Evolutionary conservation across 129 eudicot genomes (phyloP), one percentile per base, ranked within the genome.

Genomic region (Pseudognaphalium luteoalbum): DNA sequence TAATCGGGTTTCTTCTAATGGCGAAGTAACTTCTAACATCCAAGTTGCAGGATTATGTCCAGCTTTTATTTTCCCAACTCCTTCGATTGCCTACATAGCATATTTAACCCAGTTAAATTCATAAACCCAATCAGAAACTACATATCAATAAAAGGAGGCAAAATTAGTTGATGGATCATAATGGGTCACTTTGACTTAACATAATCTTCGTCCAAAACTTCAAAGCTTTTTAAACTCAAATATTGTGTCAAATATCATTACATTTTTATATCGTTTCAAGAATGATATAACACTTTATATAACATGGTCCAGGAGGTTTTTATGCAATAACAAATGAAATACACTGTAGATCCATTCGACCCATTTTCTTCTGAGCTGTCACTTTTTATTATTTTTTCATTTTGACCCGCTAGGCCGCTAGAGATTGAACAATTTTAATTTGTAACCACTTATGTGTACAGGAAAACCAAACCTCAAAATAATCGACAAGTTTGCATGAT

Each of bases 21-120:
- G 59, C 70, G 99, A 94, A 79, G 99, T 91, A 65, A 84, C 97
- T 72, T 94, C 99, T 76, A 94, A 83, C 96, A 94, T 94, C 99
- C 99, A 94, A 67, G 97, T 90, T 44, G 99, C 97, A 68, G 99
- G 99, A 82, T 94, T 94, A 69, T 83, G 80, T 75, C 97, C 99
- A 73, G 92, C 85, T 80, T 69, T 86, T 69, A 94, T 94, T 80
- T 81, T 94, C 42, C 69, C 70, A 30, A 89, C 93, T 86, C 99
- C 98, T 81, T 91, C 96, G 57, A 88, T 75, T 51, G 88, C 91
- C 98, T 94, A 76, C 68, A 87, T 51, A 39, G 28, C 63, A 71
- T 47, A 69, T 68, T 15, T 63, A 59, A 17, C 47, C 19, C 71
- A 42, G 74, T 71, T 58, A 14, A 79, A 57, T 29, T 66, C 15